Evolutionary conservation across 148 eudicot species (phyloP), one percentile per base, ranked within the genome.

Genomic region (Persicaria tinctoria): DNA sequence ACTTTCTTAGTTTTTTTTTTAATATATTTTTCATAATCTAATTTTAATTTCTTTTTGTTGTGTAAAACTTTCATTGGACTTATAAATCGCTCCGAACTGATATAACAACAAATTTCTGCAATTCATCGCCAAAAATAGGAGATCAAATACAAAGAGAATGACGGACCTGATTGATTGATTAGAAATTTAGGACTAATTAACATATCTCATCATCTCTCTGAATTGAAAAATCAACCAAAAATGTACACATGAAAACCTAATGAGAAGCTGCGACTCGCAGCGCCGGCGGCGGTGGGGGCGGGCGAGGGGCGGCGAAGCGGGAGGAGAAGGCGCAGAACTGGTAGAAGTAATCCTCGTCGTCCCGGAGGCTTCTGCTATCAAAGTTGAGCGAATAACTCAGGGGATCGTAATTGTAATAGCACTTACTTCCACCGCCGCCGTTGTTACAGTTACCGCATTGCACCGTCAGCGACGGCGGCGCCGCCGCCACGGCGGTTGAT

Each of bases 361-460:
- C 63, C 0, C 6, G 8, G 9, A 57, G 6, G 32, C 63, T 57
- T 57, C 63, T 17, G 23, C 63, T 57, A 57, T 57, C 63, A 57
- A 57, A 57, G 63, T 57, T 57, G 9, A 57, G 10, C 3, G 63
- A 57, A 17, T 57, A 57, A 17, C 63, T 57, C 63, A 57, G 16
- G 18, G 63, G 63, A 27, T 57, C 63, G 18, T 57, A 57, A 20
- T 57, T 57, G 63, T 57, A 57, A 57, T 57, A 57, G 7, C 80
- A 74, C 76, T 76, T 71, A 66, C 55, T 49, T 72, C 73, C 63
- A 79, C 11, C 18, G 50, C 55, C 55, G 55, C 13, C 55, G 55
- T 23, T 8, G 62, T 56, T 56, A 17, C 62, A 56, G n/a, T n/a
- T 56, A n/a, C 20, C 62, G 62, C 62, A 56, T 5, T n/a, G 62